These are phyloP conservation scores for Aspergillus ochraceoroseus DNA, from an alignment of 2,329 filamentous ascomycete genomes.

Conservation along the genomic window DNA sequence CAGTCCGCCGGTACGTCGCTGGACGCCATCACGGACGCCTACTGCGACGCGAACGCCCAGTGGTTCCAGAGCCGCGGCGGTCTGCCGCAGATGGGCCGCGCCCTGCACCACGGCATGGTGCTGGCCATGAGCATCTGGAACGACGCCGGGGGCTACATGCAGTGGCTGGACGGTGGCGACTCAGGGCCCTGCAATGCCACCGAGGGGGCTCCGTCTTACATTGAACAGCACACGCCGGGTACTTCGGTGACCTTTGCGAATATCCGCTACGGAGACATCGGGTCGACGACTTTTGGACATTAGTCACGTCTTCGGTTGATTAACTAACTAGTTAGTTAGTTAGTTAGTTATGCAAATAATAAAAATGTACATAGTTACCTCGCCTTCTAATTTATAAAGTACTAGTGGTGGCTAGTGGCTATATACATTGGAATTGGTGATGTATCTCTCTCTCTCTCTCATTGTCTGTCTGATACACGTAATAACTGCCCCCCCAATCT, in stretches of 20 bases:
- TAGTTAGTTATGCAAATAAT: no score
- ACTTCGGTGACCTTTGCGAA: slow-evolving; percentile 54
- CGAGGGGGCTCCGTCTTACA: slow-evolving; percentile 50
- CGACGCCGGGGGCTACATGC: slow-evolving; percentile 51
- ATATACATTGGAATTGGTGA: no score
- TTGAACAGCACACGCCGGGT: slow-evolving; percentile 46
- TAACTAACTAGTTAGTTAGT: no score
- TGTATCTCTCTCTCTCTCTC: no score
- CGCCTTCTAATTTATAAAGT: no score
- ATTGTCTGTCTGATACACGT: no score
- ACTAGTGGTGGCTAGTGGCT: no score
- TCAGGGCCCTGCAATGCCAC: slow-evolving; percentile 53
- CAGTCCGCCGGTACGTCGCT: slow-evolving; percentile 31
- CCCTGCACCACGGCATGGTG: slow-evolving; percentile 55
- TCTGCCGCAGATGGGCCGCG: slow-evolving; percentile 50
- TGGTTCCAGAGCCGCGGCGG: slow-evolving; percentile 51
- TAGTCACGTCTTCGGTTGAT: no score
- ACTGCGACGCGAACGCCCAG: slow-evolving; percentile 50
- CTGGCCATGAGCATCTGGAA: slow-evolving; percentile 58
- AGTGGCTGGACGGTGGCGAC: slow-evolving; percentile 52
- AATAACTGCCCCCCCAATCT: no score
- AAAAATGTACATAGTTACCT: no score
- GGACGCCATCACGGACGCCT: slow-evolving; percentile 52
- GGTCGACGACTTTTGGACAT: slow-evolving; percentile 48
- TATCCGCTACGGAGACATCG: slow-evolving; percentile 59